These are phyloP conservation scores for Schizosaccharomyces cryophilus DNA, from an alignment of 805 yeast genomes.

Conservation along the genomic window DNA sequence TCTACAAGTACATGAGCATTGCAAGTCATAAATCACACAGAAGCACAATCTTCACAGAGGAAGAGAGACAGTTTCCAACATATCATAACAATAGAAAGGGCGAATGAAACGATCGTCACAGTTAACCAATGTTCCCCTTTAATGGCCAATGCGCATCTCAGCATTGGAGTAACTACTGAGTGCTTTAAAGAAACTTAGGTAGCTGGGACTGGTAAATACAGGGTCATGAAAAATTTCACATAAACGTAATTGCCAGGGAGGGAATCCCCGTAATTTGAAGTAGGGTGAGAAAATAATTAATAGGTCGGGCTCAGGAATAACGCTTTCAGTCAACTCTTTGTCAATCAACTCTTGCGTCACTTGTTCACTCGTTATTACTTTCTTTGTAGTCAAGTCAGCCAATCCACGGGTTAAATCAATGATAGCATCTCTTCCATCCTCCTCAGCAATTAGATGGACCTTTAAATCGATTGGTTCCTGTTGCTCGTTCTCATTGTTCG, in stretches of 20 bases:
- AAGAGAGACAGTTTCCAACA: too few species aligned
- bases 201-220: conserved; percentile 56
- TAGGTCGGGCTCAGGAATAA: conserved; percentile 83
- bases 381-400: conserved; percentile 42
- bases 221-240: conserved; percentile 80
- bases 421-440: conserved; percentile 76
- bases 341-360: conserved; percentile 56
- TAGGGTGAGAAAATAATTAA: conserved; percentile 65
- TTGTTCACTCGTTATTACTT: conserved; percentile 38
- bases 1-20: too few species aligned
- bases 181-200: conserved; percentile 45
- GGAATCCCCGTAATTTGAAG: conserved; percentile 76
- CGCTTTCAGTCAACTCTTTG: conserved; percentile 27
- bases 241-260: conserved; percentile 91
- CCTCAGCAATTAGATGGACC: conserved; percentile 39
- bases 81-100: too few species aligned
- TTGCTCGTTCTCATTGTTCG: conserved; percentile 13
- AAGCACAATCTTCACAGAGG: too few species aligned
- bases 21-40: too few species aligned
- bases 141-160: conserved; percentile 2
- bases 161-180: conserved; percentile 3
- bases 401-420: conserved; percentile 70
- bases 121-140: not conserved
- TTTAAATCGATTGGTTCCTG: conserved; percentile 28
- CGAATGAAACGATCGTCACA: too few species aligned